A percentile compares a stretch with the other conserved stretches of the same genome.
These are phyloP conservation scores for Letharia lupina DNA, from an alignment of 495 filamentous ascomycete genomes.

Conservation along the genomic window DNA sequence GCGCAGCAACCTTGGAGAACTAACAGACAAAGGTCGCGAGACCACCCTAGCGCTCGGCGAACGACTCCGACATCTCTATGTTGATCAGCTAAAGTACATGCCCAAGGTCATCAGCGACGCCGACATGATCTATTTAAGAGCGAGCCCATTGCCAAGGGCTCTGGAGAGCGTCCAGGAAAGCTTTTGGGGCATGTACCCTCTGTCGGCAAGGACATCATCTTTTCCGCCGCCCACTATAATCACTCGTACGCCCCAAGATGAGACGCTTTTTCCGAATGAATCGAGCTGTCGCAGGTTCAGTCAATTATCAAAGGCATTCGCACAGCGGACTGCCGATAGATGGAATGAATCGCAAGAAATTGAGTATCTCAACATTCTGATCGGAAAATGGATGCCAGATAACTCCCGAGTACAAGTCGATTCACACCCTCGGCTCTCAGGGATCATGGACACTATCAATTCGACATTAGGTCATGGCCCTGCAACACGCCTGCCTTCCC, in stretches of 20 bases:
- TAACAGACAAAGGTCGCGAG: slow-evolving; percentile 79
- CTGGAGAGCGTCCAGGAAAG: slow-evolving; percentile 84
- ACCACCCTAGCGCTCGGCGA: slow-evolving; percentile 75
- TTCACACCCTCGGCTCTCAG: slow-evolving; percentile 71
- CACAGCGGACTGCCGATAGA: slow-evolving; percentile 65
- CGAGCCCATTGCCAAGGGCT: slow-evolving; percentile 76
- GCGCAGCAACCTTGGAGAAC: slow-evolving; percentile 63
- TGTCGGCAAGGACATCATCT: slow-evolving; percentile 50
- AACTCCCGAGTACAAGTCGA: slow-evolving; percentile 67
- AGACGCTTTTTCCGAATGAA: slow-evolving; percentile 91
- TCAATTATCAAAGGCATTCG: slow-evolving; percentile 72
- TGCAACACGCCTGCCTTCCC: slow-evolving; percentile 62
- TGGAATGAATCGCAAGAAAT: slow-evolving; percentile 83
- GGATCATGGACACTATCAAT: slow-evolving; percentile 92
- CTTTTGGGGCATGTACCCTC: slow-evolving; percentile 82
- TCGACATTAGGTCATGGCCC: slow-evolving; percentile 78
- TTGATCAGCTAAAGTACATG: slow-evolving; percentile 81
- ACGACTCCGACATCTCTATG: slow-evolving; percentile 74
- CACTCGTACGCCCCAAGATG: slow-evolving; percentile 61
- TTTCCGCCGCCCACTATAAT: slow-evolving; percentile 70
- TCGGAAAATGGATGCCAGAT: slow-evolving; percentile 80
- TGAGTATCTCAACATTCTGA: slow-evolving; percentile 65
- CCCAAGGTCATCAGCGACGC: slow-evolving; percentile 55
- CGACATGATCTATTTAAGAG: slow-evolving; percentile 73
- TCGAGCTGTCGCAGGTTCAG: slow-evolving; percentile 74